Conservation (phyloP, 2,329 filamentous ascomycete genomes). For the Plenodomus lindquistii region DNA sequence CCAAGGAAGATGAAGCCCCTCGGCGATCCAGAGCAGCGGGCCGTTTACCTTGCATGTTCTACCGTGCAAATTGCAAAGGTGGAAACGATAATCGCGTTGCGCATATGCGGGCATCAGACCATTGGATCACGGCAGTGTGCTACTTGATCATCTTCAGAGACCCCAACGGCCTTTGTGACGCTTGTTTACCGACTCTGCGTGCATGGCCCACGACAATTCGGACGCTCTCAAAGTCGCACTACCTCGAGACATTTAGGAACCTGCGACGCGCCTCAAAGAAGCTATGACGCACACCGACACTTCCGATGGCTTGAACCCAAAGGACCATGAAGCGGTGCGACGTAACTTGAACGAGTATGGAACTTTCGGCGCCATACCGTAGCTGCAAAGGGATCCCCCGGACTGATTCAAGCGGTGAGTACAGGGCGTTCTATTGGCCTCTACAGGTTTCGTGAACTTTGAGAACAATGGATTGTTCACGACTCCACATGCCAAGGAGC, state of each 20-base stretch:
- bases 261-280: slow-evolving; percentile 17
- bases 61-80: slow-evolving; percentile 6
- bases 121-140: not conserved
- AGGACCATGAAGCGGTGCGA: slow-evolving; percentile 22
- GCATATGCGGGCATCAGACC: not conserved
- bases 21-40: slow-evolving; percentile 30
- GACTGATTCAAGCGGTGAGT: slow-evolving; percentile 36
- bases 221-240: slow-evolving; percentile 9
- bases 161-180: too few species aligned
- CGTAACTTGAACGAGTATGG: slow-evolving; percentile 16
- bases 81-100: slow-evolving; percentile 1
- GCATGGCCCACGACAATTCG: too few species aligned
- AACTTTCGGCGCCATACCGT: slow-evolving; percentile 14
- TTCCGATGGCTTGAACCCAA: slow-evolving; percentile 14
- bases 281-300: slow-evolving; percentile 27
- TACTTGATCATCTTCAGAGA: too few species aligned
- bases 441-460: slow-evolving; percentile 8
- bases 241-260: slow-evolving; percentile 14
- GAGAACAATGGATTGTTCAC: not conserved
- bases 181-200: too few species aligned
- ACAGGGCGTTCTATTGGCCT: slow-evolving; percentile 27
- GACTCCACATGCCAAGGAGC: too few species aligned
- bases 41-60: slow-evolving; percentile 23
- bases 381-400: slow-evolving; percentile 23
- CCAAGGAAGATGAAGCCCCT: slow-evolving; percentile 23